phyloP scores from a whole-genome alignment of 352 stramenopile genomes.

The Phytopythium montanum region DNA sequence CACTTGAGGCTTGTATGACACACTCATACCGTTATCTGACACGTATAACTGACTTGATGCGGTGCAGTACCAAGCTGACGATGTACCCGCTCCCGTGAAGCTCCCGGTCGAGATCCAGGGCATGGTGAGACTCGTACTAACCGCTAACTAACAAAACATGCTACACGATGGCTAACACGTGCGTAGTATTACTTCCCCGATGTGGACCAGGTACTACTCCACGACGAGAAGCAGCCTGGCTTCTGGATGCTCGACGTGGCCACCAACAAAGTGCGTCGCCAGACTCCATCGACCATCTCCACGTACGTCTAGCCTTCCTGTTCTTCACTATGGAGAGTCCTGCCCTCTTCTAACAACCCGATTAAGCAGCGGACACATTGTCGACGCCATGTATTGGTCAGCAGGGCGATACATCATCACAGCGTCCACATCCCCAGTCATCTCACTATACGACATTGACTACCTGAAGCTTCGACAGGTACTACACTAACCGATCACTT shows the following conservation, averaged over 20 bases:
- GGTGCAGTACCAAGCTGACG: neutral
- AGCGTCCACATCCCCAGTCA: slow-evolving; percentile 41
- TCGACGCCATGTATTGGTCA: slow-evolving; percentile 42
- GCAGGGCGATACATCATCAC: slow-evolving; percentile 43
- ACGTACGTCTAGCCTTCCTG: slow-evolving; percentile 1
- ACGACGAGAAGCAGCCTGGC: slow-evolving; percentile 23
- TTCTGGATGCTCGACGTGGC: slow-evolving; percentile 37
- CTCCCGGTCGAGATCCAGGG: slow-evolving; percentile 11
- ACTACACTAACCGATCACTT: neutral
- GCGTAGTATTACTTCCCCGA: slow-evolving; percentile 30
- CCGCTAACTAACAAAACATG: neutral
- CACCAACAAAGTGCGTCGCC: neutral
- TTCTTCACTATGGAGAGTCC: neutral
- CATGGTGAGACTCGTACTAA: slow-evolving; percentile 25
- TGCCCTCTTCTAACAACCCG: neutral
- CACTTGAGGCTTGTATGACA: neutral
- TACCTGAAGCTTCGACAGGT: slow-evolving; percentile 45
- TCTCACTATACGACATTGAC: slow-evolving; percentile 52
- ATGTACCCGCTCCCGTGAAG: neutral
- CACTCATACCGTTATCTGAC: neutral
- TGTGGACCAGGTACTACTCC: slow-evolving; percentile 34
- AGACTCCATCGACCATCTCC: neutral
- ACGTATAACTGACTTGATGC: neutral
- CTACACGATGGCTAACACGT: neutral
- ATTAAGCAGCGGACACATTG: slow-evolving; percentile 12